phyloP scores from a whole-genome alignment of 768 basidiomycete species.

The Pleurotus citrinopileatus region DNA sequence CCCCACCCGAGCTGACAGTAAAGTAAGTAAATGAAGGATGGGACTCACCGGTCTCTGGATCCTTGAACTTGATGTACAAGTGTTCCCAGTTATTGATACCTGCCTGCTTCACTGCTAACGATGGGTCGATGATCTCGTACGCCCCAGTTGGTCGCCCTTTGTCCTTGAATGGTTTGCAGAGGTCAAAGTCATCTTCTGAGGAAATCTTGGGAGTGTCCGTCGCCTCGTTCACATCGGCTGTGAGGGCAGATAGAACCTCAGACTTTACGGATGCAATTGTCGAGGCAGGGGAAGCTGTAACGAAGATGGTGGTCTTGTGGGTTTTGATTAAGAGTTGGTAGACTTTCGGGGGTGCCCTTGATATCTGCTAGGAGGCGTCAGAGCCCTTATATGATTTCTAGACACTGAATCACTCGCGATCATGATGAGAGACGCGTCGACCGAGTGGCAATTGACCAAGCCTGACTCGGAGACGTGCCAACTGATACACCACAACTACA shows the following conservation, averaged over 20 bases:
- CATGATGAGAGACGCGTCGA: conserved; percentile 3
- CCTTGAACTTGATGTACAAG: conserved; percentile 66
- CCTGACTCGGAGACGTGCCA: not conserved
- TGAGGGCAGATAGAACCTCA: conserved; percentile 61
- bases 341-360: conserved; percentile 53
- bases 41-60: conserved; percentile 54
- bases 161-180: conserved; percentile 53
- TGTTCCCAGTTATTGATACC: conserved; percentile 62
- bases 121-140: conserved; percentile 51
- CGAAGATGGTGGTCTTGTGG: conserved; percentile 65
- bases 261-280: conserved; percentile 59
- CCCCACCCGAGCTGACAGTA: conserved; percentile 12
- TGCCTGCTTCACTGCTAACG: conserved; percentile 42
- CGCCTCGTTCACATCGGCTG: conserved; percentile 40
- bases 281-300: conserved; percentile 51
- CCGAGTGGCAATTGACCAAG: not conserved
- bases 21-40: conserved; percentile 10
- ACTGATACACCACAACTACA: too few species aligned
- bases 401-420: conserved; percentile 19
- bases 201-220: conserved; percentile 27
- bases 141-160: conserved; percentile 31
- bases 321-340: conserved; percentile 72
- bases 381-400: not conserved
- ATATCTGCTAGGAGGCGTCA: conserved; percentile 36
- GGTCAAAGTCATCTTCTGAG: conserved; percentile 47